phyloP scores from a whole-genome alignment of 1,284 basidiomycete genomes.

The Irpex sp. region DNA sequence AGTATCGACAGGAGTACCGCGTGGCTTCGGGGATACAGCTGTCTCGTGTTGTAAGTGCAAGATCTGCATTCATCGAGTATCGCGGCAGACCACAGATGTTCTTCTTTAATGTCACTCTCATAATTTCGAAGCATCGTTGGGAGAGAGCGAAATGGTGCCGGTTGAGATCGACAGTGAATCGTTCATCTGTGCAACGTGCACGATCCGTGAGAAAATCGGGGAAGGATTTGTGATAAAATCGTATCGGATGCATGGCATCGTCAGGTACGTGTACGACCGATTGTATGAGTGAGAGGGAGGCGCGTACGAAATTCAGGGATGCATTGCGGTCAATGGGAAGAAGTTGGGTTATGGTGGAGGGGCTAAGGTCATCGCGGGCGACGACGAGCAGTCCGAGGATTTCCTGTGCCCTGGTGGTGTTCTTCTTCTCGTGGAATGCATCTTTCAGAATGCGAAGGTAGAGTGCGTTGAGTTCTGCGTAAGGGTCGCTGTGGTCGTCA shows the following conservation, averaged over 20 bases:
- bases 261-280: conserved; percentile 1
- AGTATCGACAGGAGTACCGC: background rate
- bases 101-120: background rate
- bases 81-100: background rate
- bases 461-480: background rate
- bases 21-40: background rate
- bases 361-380: no score
- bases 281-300: no score
- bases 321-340: no score
- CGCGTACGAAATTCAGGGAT: no score
- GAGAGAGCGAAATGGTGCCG: background rate
- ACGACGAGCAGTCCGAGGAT: background rate
- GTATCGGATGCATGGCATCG: background rate
- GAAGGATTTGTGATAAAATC: background rate
- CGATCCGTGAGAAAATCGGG: background rate
- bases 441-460: background rate
- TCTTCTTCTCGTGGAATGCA: background rate
- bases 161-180: background rate
- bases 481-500: no score
- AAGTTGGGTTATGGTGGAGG: no score
- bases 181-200: background rate
- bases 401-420: background rate
- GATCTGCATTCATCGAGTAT: background rate
- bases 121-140: background rate
- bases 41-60: background rate